Evolutionary conservation across 768 basidiomycete genomes (phyloP).

Genomic region (Vararia minispora): DNA sequence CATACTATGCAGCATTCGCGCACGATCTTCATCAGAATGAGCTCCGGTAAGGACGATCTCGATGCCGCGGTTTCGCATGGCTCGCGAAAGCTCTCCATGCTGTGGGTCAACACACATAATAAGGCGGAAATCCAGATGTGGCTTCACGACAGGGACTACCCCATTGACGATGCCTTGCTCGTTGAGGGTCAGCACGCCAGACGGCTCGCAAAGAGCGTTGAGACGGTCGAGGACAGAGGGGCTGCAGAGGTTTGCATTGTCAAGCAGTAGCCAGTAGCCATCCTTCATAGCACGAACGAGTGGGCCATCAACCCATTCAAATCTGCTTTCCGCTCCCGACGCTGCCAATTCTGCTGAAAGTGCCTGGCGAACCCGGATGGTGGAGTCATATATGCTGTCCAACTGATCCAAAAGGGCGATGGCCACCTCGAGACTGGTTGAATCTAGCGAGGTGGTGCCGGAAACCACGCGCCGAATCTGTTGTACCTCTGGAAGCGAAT

Average conservation of each 20-base stretch:
- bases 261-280: conserved; percentile 85
- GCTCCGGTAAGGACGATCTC: conserved; percentile 74
- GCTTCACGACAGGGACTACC: conserved; percentile 57
- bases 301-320: conserved; percentile 95
- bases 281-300: conserved; percentile 74
- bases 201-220: conserved; percentile 88
- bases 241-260: conserved; percentile 90
- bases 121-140: conserved; percentile 83
- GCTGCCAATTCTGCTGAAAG: conserved; percentile 17
- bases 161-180: conserved; percentile 84
- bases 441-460: background rate
- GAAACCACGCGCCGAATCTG: too few relatives aligned
- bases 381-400: conserved; percentile 7
- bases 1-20: too few relatives aligned
- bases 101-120: conserved; percentile 92
- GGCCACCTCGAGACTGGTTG: conserved; percentile 18
- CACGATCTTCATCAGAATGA: too few relatives aligned
- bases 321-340: conserved; percentile 36
- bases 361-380: conserved; percentile 5
- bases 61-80: conserved; percentile 96
- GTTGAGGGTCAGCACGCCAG: conserved; percentile 74
- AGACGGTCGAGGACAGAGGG: conserved; percentile 93
- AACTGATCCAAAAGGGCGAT: conserved; percentile 21
- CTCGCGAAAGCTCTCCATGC: conserved; percentile 88
- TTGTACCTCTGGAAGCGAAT: too few relatives aligned